These are phyloP conservation scores for Erigeron philadelphicus DNA, from an alignment of 140 eudicot species.

Conservation along the genomic window DNA sequence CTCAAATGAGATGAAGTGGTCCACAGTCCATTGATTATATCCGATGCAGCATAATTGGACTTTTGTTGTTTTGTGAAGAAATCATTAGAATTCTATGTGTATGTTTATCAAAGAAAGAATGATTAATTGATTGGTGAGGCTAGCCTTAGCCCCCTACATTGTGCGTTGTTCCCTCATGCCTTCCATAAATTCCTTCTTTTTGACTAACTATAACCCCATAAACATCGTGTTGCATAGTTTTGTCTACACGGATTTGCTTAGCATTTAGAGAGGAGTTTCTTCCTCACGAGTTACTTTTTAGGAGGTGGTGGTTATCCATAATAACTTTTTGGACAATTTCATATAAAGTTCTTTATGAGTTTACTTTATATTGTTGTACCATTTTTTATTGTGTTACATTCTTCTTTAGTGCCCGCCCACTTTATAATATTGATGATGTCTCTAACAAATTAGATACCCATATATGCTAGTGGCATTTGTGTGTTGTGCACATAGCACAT, in stretches of 20 bases:
- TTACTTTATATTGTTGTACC: too few relatives aligned
- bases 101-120: slow-evolving; percentile 7
- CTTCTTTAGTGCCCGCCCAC: too few relatives aligned
- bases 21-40: neutral
- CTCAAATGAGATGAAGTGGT: neutral
- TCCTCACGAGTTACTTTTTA: too few relatives aligned
- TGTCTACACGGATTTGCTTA: neutral
- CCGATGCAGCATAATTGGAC: neutral
- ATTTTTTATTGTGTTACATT: too few relatives aligned
- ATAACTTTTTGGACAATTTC: too few relatives aligned
- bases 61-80: slow-evolving; percentile 14
- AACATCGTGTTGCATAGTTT: neutral
- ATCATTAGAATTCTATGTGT: slow-evolving; percentile 8
- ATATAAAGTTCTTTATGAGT: too few relatives aligned
- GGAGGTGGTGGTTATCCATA: too few relatives aligned
- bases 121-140: slow-evolving; percentile 16
- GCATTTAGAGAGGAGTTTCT: neutral
- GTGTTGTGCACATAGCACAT: too few relatives aligned
- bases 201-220: neutral
- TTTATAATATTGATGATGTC: too few relatives aligned
- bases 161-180: slow-evolving; percentile 11
- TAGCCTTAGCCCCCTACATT: slow-evolving; percentile 2
- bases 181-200: neutral
- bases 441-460: too few relatives aligned
- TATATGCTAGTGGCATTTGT: too few relatives aligned